phyloP scores from a whole-genome alignment of 2,329 filamentous ascomycete species.

The Venturia aucupariae region DNA sequence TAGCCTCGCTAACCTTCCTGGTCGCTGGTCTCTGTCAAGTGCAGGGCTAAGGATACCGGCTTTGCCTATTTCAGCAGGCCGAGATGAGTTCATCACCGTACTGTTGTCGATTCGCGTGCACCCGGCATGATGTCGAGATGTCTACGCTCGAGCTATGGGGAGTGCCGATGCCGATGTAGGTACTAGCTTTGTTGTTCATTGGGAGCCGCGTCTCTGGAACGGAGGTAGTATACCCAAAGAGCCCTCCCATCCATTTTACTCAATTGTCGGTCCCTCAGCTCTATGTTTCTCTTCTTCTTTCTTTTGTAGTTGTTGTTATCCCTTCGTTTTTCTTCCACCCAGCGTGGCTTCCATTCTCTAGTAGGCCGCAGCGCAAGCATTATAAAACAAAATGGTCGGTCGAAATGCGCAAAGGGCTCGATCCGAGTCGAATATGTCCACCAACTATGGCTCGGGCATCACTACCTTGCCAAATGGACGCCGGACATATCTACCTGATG shows the following conservation, averaged over 20 bases:
- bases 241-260: neutral
- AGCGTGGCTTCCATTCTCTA: neutral
- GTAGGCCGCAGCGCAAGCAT: neutral
- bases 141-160: neutral
- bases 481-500: neutral
- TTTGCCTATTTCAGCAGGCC: neutral
- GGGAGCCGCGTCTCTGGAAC: neutral
- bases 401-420: neutral
- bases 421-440: neutral
- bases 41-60: neutral
- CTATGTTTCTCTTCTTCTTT: neutral
- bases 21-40: neutral
- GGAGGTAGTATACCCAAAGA: neutral
- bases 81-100: neutral
- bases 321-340: neutral
- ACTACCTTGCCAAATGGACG: neutral
- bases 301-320: neutral
- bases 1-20: neutral
- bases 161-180: neutral
- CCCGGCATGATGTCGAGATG: constrained; percentile 2
- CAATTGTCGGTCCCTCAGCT: neutral
- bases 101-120: neutral
- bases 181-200: neutral
- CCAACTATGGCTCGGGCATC: neutral
- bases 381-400: neutral